These are phyloP conservation scores for Suillus weaverae DNA, from an alignment of 768 basidiomycete species.

Conservation along the genomic window DNA sequence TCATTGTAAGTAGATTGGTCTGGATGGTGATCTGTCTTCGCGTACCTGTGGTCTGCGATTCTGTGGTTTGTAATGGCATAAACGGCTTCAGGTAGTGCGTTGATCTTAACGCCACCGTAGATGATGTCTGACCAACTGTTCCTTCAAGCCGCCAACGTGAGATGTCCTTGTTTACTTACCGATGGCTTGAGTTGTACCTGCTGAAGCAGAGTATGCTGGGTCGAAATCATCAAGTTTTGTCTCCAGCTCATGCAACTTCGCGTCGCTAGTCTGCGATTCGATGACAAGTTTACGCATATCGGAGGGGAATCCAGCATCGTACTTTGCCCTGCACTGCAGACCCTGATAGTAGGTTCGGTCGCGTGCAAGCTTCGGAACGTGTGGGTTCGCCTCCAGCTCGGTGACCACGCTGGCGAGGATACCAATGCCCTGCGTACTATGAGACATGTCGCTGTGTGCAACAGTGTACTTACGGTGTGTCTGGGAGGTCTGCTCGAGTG, in stretches of 20 bases:
- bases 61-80: slow-evolving; percentile 37
- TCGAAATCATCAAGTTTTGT: slow-evolving; percentile 23
- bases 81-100: slow-evolving; percentile 46
- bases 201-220: slow-evolving; percentile 17
- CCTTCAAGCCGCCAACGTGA: slow-evolving; percentile 21
- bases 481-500: slow-evolving; percentile 54
- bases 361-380: slow-evolving; percentile 29
- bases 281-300: slow-evolving; percentile 19
- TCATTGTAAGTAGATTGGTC: background rate
- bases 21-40: slow-evolving; percentile 4
- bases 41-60: slow-evolving; percentile 31
- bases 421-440: slow-evolving; percentile 42
- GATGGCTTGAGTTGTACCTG: slow-evolving; percentile 30
- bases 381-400: slow-evolving; percentile 47
- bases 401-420: slow-evolving; percentile 50
- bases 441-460: background rate
- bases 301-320: slow-evolving; percentile 36
- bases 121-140: slow-evolving; percentile 43
- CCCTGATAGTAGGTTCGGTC: slow-evolving; percentile 28
- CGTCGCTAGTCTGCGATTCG: slow-evolving; percentile 23
- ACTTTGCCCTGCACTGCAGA: slow-evolving; percentile 43
- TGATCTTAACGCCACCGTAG: slow-evolving; percentile 43
- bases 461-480: slow-evolving; percentile 43
- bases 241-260: slow-evolving; percentile 19
- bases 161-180: slow-evolving; percentile 29